Evolutionary conservation across 371 early-diverging fungal species (phyloP).

Genomic region (Syncephalastrum sp.): DNA sequence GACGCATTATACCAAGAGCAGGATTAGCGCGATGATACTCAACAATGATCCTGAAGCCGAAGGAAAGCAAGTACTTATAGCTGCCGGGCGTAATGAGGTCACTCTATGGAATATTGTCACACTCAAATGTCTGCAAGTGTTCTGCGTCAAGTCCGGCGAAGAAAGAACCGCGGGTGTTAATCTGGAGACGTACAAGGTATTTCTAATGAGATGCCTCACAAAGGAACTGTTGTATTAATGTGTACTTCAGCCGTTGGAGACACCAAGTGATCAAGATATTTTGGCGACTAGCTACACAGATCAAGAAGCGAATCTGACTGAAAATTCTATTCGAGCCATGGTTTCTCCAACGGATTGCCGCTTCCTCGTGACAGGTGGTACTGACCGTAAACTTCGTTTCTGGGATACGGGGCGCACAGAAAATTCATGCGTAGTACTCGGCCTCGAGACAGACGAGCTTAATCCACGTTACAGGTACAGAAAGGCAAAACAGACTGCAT

Average conservation of each 20-base stretch:
- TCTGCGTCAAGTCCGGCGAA: slow-evolving; percentile 58
- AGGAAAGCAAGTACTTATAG: slow-evolving; percentile 56
- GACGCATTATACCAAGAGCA: slow-evolving; percentile 75
- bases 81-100: slow-evolving; percentile 76
- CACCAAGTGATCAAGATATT: slow-evolving; percentile 53
- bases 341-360: slow-evolving; percentile 53
- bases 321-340: slow-evolving; percentile 58
- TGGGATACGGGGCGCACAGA: slow-evolving; percentile 75
- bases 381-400: slow-evolving; percentile 81
- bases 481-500: neutral
- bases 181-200: slow-evolving; percentile 52
- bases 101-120: slow-evolving; percentile 83
- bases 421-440: slow-evolving; percentile 70
- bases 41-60: slow-evolving; percentile 47
- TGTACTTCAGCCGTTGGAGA: slow-evolving; percentile 40
- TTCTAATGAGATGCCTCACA: neutral
- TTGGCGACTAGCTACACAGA: slow-evolving; percentile 49
- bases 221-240: neutral
- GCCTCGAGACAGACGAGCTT: slow-evolving; percentile 59
- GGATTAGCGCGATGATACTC: slow-evolving; percentile 65
- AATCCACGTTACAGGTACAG: slow-evolving; percentile 62
- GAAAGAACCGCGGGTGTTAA: slow-evolving; percentile 53
- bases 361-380: slow-evolving; percentile 78
- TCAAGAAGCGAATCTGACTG: slow-evolving; percentile 49
- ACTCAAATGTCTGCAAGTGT: slow-evolving; percentile 71